Base-by-base conservation (phyloP, 2,329 filamentous ascomycete species). In the Fusarium udum region DNA sequence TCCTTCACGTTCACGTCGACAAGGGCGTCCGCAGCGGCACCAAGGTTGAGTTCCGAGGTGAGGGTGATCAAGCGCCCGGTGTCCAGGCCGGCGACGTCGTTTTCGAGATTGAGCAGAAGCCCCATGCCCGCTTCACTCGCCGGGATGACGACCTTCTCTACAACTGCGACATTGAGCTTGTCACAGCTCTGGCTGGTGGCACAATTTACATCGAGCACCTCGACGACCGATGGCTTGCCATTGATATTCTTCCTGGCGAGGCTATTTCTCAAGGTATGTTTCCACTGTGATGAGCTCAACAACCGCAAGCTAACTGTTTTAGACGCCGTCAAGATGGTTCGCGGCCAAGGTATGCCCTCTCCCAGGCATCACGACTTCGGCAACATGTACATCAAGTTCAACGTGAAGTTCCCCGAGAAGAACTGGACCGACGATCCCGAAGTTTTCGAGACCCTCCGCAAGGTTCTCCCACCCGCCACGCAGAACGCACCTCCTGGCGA, bases 31-130 rank as follows among this genome's bases (percentile, higher is more conserved):
- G 92, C 84, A 95, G 90, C 81, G 96, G 96, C 71, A 95, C 95
- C 84, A 97, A 97, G 88, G 94, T 99, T 76, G 95, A 98, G 82
- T 99, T 98, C 88, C 91, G 93, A 64, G 96, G 96, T 66, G 96
- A 99, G 83, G 96, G 96, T 84, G 96, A 99, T 82, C 96, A 98
- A 82, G 91, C 95, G 65, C 96, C 96, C 26, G 95, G 95, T 74
- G 93, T 97, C 60, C 90, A 97, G 81, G 93, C 96, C 22, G 96
- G 97, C 75, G 97, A 99, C 81, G 96, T 99, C 65, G 93, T 98
- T 71, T 99, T 99, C 81, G 95, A 98, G 86, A 98, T 99, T 75
- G 95, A 98, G 85, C 95, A 98, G 88, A 99, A 99, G 90, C 95
- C 95, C n/a, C 96, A 99, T 83, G 74, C 92, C 34, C 92, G 96